Conservation (phyloP, 768 basidiomycete species). For the Cantharellus cinnabarinus region DNA sequence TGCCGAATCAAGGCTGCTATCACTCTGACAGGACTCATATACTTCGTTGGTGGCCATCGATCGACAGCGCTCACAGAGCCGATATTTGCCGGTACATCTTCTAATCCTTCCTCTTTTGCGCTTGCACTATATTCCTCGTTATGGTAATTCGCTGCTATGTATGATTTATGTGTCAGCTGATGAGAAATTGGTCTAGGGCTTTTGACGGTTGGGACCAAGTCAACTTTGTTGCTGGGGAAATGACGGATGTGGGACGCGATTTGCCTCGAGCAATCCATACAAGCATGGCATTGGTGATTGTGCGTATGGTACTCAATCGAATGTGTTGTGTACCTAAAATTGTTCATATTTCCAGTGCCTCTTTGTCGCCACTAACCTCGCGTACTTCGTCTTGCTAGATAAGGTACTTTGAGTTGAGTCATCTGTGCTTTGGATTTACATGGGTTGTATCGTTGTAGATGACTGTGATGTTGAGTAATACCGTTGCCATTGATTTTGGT, state of each 20-base stretch:
- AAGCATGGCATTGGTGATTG: slow-evolving; percentile 72
- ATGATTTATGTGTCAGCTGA: background rate
- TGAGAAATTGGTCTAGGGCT: slow-evolving; percentile 25
- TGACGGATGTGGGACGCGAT: slow-evolving; percentile 61
- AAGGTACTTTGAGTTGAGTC: slow-evolving; percentile 24
- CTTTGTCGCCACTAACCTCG: slow-evolving; percentile 65
- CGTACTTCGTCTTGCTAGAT: slow-evolving; percentile 88
- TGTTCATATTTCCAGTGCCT: slow-evolving; percentile 28
- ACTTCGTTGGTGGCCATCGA: slow-evolving; percentile 47
- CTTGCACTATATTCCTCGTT: slow-evolving; percentile 89
- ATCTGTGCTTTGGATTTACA: background rate
- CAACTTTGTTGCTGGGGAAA: slow-evolving; percentile 82
- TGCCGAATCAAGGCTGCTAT: slow-evolving; percentile 24
- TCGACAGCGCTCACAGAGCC: slow-evolving; percentile 45
- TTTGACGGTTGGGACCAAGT: slow-evolving; percentile 80
- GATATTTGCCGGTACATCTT: slow-evolving; percentile 54
- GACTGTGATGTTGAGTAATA: slow-evolving; percentile 61
- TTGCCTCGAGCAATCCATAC: slow-evolving; percentile 75
- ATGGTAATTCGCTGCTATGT: slow-evolving; percentile 19
- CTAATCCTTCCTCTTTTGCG: slow-evolving; percentile 67
- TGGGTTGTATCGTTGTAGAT: background rate
- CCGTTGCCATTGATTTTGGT: slow-evolving; percentile 84
- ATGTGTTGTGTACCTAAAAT: background rate
- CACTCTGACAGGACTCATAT: slow-evolving; percentile 57
- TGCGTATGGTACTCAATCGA: slow-evolving; percentile 18